These are phyloP conservation scores for Agaricus subrufescens DNA, from an alignment of 768 basidiomycete species.

Conservation along the genomic window DNA sequence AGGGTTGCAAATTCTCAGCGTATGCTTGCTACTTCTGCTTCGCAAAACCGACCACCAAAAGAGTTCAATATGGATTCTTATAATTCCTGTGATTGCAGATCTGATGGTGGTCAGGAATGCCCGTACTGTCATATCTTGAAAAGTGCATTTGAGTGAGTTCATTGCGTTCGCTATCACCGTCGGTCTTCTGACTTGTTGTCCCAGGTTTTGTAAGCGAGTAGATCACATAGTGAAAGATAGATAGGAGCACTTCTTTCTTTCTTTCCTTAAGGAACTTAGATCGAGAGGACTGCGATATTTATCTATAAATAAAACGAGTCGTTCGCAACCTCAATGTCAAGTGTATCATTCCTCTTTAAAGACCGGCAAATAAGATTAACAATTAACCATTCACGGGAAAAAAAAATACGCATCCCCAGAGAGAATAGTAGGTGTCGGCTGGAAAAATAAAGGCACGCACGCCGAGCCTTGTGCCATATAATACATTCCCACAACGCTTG, in stretches of 20 bases:
- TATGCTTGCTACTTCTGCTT: not conserved
- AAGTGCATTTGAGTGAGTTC: not conserved
- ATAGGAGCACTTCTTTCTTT: not conserved
- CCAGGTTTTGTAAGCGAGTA: not conserved
- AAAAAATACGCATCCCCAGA: too few species aligned
- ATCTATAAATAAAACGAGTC: too few species aligned
- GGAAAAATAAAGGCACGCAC: too few species aligned
- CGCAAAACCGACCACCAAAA: not conserved
- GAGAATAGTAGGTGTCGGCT: too few species aligned
- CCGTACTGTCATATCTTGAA: constrained; percentile 1
- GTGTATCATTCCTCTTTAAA: too few species aligned
- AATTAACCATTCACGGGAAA: too few species aligned
- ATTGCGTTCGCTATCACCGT: not conserved
- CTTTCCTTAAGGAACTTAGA: too few species aligned
- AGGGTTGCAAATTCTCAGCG: not conserved
- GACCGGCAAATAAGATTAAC: too few species aligned
- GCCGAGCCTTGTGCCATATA: too few species aligned
- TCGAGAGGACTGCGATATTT: too few species aligned
- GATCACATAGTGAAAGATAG: not conserved
- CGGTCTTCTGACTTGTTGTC: not conserved
- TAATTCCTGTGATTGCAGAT: not conserved
- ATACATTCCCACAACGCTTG: too few species aligned
- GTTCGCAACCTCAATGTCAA: too few species aligned
- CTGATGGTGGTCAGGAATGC: not conserved
- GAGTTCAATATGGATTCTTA: not conserved